Evolutionary conservation across 2,329 filamentous ascomycete species (phyloP).

Genomic region (Fusarium torulosum): DNA sequence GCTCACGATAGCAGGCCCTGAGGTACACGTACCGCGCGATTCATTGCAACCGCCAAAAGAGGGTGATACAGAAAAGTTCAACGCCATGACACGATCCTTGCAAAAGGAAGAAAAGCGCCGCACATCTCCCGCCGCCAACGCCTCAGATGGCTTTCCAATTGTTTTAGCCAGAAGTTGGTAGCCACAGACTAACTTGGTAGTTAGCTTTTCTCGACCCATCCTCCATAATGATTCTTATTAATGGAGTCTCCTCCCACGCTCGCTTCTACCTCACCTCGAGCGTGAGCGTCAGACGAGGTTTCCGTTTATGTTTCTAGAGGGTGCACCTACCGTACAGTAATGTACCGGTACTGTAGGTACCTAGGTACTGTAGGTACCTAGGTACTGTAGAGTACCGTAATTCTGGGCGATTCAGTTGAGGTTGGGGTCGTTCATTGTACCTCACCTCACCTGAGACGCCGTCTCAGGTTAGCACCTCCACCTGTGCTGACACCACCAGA

Average conservation of each 20-base stretch:
- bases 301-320: constrained; percentile 1
- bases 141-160: constrained; percentile 34
- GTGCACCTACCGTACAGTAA: background rate
- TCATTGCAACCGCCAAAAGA: constrained; percentile 25
- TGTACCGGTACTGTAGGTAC: background rate
- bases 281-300: background rate
- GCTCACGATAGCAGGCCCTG: background rate
- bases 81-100: constrained; percentile 27
- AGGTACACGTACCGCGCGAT: background rate
- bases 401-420: constrained; percentile 12
- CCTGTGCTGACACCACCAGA: constrained; percentile 38
- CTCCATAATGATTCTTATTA: constrained; percentile 6
- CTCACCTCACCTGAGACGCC: constrained; percentile 53
- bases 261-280: constrained; percentile 22
- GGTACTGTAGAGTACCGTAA: background rate
- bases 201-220: constrained; percentile 3
- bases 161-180: constrained; percentile 32
- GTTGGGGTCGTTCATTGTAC: constrained; percentile 4
- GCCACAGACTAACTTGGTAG: constrained; percentile 5
- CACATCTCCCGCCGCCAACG: constrained; percentile 40
- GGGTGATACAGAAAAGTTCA: constrained; percentile 14
- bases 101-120: constrained; percentile 38
- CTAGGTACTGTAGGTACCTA: too few species aligned
- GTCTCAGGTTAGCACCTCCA: constrained; percentile 52
- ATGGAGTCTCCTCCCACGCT: constrained; percentile 8